A percentile compares a stretch with the other conserved stretches of the same genome.
Evolutionary conservation across 768 basidiomycete genomes (phyloP).

Genomic region (Boletus rubropictus): DNA sequence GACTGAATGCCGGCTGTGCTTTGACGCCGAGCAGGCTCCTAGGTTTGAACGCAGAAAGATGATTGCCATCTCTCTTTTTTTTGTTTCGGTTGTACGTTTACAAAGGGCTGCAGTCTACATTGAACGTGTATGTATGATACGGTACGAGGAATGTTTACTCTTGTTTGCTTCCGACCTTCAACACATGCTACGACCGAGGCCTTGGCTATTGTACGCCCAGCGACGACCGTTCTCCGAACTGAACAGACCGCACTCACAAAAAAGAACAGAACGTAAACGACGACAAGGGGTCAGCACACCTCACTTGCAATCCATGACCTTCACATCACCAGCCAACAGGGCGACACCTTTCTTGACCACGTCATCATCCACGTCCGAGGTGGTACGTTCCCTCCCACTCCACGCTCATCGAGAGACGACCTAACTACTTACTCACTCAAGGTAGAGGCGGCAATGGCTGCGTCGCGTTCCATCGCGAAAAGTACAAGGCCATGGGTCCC

Average conservation of each 20-base stretch:
- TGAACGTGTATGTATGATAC: constrained; percentile 6
- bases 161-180: constrained; percentile 4
- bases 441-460: constrained; percentile 89
- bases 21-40: constrained; percentile 25
- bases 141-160: neutral
- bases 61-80: neutral
- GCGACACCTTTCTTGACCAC: constrained; percentile 77
- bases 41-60: constrained; percentile 18
- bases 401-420: neutral
- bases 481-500: constrained; percentile 75
- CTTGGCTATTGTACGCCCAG: neutral
- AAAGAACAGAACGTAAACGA: constrained; percentile 72
- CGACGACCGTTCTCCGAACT: neutral
- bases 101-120: neutral
- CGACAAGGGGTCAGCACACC: constrained; percentile 51
- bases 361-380: constrained; percentile 71
- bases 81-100: neutral
- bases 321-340: constrained; percentile 37
- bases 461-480: constrained; percentile 89
- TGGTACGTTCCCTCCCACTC: constrained; percentile 40
- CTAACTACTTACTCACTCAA: constrained; percentile 27
- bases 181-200: constrained; percentile 10
- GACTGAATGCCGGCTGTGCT: constrained; percentile 5
- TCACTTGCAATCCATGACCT: neutral
- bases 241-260: constrained; percentile 26